Evolutionary conservation across 768 basidiomycete genomes (phyloP), one percentile per base, ranked within the genome.

Genomic region (Rhodotorula taiwanensis): DNA sequence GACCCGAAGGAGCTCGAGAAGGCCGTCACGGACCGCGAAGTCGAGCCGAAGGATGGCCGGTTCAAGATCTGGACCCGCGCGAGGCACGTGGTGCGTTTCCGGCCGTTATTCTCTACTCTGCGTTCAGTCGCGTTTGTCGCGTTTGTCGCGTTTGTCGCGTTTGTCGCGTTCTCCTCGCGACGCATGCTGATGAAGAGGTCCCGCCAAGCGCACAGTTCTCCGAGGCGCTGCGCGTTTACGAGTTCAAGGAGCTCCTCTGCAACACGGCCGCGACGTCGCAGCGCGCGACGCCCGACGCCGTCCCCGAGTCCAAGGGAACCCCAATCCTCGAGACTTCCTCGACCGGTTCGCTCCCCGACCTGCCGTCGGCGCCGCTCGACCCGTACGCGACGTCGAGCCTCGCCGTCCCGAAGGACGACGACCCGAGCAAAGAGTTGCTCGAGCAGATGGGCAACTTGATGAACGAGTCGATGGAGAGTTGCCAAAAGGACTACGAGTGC

Each of bases 51-150:
- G 36, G 64, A 72, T 39, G 55, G 60, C 0, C 61, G 36, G 44
- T 91, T 91, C 78, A 85, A 89, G 73, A 76, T 93, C 21, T 89
- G 87, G 79, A 86, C 85, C 69, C 83, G 91, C 59, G 83, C 86
- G 8, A 84, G 82, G 72, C 91, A 93, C 72, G 87, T 90, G 54
- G 65, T 72, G 42, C 51, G 70, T 60, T 9, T 20, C 0, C 31
- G 15, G 25, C 20, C 44, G 8, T 30, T 31, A 25, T 39, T 39
- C n/a, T n/a, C n/a, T n/a, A n/a, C n/a, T n/a, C n/a, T n/a, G n/a
- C n/a, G n/a, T 28, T 42, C 27, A 13, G 23, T 28, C 48, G 23
- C 47, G 21, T 15, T 5, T 27, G 15, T 25, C 15, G 31, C 31
- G 7, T 25, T 30, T 43, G 44, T 45, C 30, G 21, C 25, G 27